Base-by-base conservation (phyloP, 192 early-diverging fungal species). In the Podila epicladia region DNA sequence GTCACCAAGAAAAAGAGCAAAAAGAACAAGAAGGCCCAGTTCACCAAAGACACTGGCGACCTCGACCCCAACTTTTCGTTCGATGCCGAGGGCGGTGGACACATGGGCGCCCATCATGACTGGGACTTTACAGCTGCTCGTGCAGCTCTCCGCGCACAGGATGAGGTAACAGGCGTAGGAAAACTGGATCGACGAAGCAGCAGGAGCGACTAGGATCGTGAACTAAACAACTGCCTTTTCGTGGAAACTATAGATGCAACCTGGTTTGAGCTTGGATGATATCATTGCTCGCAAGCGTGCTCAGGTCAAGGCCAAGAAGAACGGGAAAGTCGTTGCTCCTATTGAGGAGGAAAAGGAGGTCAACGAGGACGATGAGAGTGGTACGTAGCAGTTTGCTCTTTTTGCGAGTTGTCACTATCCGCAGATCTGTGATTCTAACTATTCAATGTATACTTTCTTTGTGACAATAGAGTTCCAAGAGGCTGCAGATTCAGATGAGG, bases 81-180 rank as follows among this genome's bases (percentile, higher is more conserved):
- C 62, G 92, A 93, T 66, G 74, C 93, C 32, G 94, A 95, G 33
- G 90, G 92, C 59, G 93, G 92, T 58, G 87, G 85, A 57, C 83
- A 89, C 68, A 73, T 75, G 62, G 83, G 87, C 15, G 78, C 84
- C n/a, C 85, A 84, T 9, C 86, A 94, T 73, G 85, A 90, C 7
- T 93, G 94, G 88, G 95, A 97, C 73, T 96, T 97, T 68, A 89
- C 89, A 13, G 86, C 88, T 57, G 95, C 94, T 28, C 86, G 93
- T 62, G 92, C 89, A 5, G 91, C 91, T 55, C 77, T 97, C 35
- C 92, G 90, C 77, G 82, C 78, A 35, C 86, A 87, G 63, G 84
- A 86, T 37, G 62, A 72, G 76, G 88, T 89, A 82, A 82, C 4
- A 55, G 20, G 24, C 24, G n/a, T 24, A 55, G 67, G 69, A 28